Base-by-base conservation (phyloP, 75 land plant species). In the Larix kaempferi region DNA sequence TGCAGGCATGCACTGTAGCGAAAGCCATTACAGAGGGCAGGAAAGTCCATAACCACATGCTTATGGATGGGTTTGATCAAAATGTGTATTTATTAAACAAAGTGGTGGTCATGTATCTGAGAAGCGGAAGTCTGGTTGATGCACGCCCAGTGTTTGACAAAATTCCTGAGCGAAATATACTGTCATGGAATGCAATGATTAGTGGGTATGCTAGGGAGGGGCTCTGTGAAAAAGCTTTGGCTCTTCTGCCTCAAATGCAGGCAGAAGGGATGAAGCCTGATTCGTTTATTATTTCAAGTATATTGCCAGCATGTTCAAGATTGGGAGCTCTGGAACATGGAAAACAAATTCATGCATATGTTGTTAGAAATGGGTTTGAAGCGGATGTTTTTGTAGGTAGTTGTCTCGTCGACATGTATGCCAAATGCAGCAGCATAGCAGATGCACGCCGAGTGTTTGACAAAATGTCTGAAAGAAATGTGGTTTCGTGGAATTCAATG, bases 41-140 rank as follows among this genome's bases (percentile, higher is more conserved):
- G 79, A 82, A 82, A 74, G 84, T 88, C 56, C 92, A 88, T 77
- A 83, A 78, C 0, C 87, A 84, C 78, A 71, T 84, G 17, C 61
- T 85, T 15, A 78, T 87, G 56, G 55, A 79, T 26, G 79, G 81
- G 12, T 80, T 84, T 69, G 88, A 87, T 27, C 35, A 76, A 2
- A 29, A 29, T 29, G 33, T 29, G 33, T 29, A 29, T 29, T 71
- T 93, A 37, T 86, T 82, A 57, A 93, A 86, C 66, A 86, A 86
- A 54, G 80, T 90, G 80, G 77, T 93, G 71, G 86, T 89, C 59
- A 89, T 91, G 93, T 91, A 93, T 84, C 86, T 86, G 10, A 87
- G 84, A 2, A 87, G 88, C 73, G 80, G 84, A 11, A 76, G 78
- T 11, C 71, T 89, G 54, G 85, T 78, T 23, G 87, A 89, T 80